A percentile compares a stretch with the other conserved stretches of the same genome.
Evolutionary conservation across 2,329 filamentous ascomycete genomes (phyloP).

Genomic region (Amauroascus verrucosus): DNA sequence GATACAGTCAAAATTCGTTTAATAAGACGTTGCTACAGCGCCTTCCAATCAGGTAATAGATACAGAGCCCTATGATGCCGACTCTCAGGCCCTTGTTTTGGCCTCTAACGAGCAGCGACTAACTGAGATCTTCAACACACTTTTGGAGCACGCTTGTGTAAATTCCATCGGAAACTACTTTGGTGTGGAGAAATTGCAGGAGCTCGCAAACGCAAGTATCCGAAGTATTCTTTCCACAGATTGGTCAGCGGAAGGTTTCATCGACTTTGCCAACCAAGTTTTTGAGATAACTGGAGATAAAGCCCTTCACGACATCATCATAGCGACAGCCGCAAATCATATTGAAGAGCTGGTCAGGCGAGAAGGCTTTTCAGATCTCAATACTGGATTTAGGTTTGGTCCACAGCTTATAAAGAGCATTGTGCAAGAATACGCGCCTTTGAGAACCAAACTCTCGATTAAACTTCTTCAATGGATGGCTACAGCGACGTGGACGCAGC

Average conservation of each 20-base stretch:
- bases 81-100: neutral
- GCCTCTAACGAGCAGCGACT: neutral
- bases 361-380: neutral
- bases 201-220: slow-evolving; percentile 8
- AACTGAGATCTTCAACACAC: neutral
- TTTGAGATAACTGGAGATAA: slow-evolving; percentile 4
- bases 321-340: neutral
- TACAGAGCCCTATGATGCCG: too few relatives aligned
- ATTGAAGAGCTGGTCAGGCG: slow-evolving; percentile 1
- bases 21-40: too few relatives aligned
- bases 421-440: neutral
- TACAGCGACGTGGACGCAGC: too few relatives aligned
- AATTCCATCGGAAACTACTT: slow-evolving; percentile 16
- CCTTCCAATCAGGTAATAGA: too few relatives aligned
- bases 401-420: neutral
- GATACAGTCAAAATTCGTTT: too few relatives aligned
- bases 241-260: neutral
- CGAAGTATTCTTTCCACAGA: neutral
- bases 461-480: too few relatives aligned
- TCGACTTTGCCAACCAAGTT: neutral
- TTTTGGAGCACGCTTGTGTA: neutral
- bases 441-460: too few relatives aligned
- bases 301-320: slow-evolving; percentile 6
- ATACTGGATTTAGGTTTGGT: neutral
- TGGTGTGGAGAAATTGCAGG: slow-evolving; percentile 8